Base-by-base conservation (phyloP, 768 basidiomycete species). In the Suillus decipiens region DNA sequence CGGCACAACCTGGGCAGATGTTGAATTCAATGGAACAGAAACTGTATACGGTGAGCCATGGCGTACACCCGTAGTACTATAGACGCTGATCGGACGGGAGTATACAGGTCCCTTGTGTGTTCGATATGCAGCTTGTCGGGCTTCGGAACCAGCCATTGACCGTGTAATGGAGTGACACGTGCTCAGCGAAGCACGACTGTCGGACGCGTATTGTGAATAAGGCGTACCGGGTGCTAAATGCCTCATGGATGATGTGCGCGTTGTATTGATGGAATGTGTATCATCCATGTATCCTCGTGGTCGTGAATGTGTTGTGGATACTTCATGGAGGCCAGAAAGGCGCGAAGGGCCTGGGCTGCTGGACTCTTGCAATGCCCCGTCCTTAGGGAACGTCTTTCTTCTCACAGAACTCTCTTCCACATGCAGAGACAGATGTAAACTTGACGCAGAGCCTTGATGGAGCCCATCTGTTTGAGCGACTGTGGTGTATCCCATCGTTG, bases 91-190 rank as follows among this genome's bases (percentile, higher is more conserved):
- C 10, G 56, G 56, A 7, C 56, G 56, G n/a, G 39, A 57, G 31
- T 41, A 5, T 24, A 41, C 24, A 28, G 56, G 24, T 41, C 56
- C 56, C 3, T 28, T 31, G 41, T 57, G 56, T 31, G 11, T 6
- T 41, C 56, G 56, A 19, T 57, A 57, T 12, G 56, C 56, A 31
- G 56, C 24, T 41, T 57, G 37, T 57, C 56, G 17, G 28, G 1
- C 28, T 57, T 41, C 56, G 19, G 56, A 57, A 1, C 24, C 39
- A 41, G 39, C 56, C 8, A 41, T 41, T 17, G 56, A 57, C 19
- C 56, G 56, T 57, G 17, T 12, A 7, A 11, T 17, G 17, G 56
- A 57, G 17, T 8, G 22, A 37, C 14, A 14, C 3, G 14, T 37
- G 22, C 24, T 4, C 39, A 57, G 10, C 9, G 56, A 24, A 31